Evolutionary conservation across 2,329 filamentous ascomycete species (phyloP).

Genomic region (Raffaelea arxii): DNA sequence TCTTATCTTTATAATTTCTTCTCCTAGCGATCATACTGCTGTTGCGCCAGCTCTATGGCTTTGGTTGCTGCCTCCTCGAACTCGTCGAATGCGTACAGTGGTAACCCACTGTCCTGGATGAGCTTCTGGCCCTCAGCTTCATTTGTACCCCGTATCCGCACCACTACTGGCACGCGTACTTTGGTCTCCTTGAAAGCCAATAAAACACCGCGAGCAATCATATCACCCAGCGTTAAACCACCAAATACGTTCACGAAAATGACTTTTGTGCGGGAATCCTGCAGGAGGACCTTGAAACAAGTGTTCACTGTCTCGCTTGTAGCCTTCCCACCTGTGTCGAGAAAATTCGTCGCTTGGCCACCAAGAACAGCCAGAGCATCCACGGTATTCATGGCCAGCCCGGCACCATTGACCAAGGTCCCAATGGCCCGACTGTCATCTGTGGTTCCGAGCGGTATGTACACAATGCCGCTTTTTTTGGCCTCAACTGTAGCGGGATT

Average conservation of each 20-base stretch:
- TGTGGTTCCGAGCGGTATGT: constrained; percentile 49
- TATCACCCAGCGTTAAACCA: constrained; percentile 60
- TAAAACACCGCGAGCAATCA: constrained; percentile 70
- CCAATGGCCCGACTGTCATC: constrained; percentile 47
- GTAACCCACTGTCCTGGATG: constrained; percentile 58
- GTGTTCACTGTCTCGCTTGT: constrained; percentile 72
- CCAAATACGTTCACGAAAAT: constrained; percentile 51
- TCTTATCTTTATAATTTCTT: background rate
- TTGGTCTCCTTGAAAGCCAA: constrained; percentile 59
- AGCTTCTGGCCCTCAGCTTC: constrained; percentile 61
- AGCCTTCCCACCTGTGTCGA: constrained; percentile 84
- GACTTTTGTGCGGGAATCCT: constrained; percentile 61
- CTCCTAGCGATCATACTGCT: background rate
- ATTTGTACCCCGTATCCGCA: constrained; percentile 65
- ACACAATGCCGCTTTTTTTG: constrained; percentile 62
- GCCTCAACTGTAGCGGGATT: constrained; percentile 26
- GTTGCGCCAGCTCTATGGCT: constrained; percentile 42
- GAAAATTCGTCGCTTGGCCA: constrained; percentile 68
- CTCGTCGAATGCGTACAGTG: constrained; percentile 61
- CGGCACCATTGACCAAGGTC: constrained; percentile 81
- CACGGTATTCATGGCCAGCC: constrained; percentile 83
- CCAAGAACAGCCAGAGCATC: constrained; percentile 63
- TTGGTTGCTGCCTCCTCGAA: constrained; percentile 64
- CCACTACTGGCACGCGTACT: constrained; percentile 65
- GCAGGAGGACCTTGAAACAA: constrained; percentile 63